Evolutionary conservation across 2,329 filamentous ascomycete species (phyloP).

Genomic region (Orbilia ellipsospora): DNA sequence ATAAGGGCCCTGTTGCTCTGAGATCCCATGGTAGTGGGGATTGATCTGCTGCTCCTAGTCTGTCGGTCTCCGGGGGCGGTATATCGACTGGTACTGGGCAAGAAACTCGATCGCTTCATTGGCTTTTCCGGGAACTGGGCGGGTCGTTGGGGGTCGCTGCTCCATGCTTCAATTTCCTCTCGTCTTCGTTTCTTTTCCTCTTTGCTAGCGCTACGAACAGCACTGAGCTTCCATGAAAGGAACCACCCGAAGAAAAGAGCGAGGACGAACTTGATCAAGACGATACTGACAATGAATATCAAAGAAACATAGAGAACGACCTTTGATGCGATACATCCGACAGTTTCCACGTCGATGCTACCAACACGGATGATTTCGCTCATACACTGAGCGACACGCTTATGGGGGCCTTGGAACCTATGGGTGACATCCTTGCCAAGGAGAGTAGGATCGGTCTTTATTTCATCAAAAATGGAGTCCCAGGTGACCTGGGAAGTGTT

Average conservation of each 20-base stretch:
- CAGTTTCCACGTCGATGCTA: slow-evolving; percentile 91
- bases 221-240: slow-evolving; percentile 80
- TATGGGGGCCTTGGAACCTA: slow-evolving; percentile 82
- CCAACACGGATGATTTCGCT: slow-evolving; percentile 96
- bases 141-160: slow-evolving; percentile 94
- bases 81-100: slow-evolving; percentile 92
- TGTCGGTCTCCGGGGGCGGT: slow-evolving; percentile 72
- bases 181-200: slow-evolving; percentile 87
- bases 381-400: slow-evolving; percentile 84
- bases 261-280: slow-evolving; percentile 84
- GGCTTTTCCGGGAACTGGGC: slow-evolving; percentile 73
- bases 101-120: slow-evolving; percentile 86
- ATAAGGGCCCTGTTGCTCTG: slow-evolving; percentile 80
- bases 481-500: slow-evolving; percentile 81
- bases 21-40: slow-evolving; percentile 90
- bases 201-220: slow-evolving; percentile 76
- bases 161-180: slow-evolving; percentile 97
- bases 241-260: slow-evolving; percentile 97
- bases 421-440: slow-evolving; percentile 90
- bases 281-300: slow-evolving; percentile 89
- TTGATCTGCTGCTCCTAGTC: slow-evolving; percentile 67
- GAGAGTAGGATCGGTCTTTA: slow-evolving; percentile 77
- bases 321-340: slow-evolving; percentile 96
- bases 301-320: slow-evolving; percentile 95
- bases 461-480: slow-evolving; percentile 80